Conservation (phyloP, 495 filamentous ascomycete species). For the Daldinia caldariorum region DNA sequence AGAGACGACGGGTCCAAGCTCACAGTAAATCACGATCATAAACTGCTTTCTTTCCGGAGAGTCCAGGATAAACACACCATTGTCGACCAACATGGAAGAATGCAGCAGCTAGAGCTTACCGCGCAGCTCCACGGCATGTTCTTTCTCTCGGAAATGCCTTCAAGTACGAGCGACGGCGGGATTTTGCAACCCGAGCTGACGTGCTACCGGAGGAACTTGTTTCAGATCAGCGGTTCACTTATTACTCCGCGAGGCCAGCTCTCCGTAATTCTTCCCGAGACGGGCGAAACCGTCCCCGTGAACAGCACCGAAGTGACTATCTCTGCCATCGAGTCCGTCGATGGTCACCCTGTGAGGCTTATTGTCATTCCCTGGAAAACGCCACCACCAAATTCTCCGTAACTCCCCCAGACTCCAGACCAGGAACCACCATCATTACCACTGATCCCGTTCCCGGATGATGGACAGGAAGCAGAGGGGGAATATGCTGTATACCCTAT, state of each 20-base stretch:
- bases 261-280: constrained; percentile 78
- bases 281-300: constrained; percentile 82
- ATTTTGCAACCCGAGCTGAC: constrained; percentile 81
- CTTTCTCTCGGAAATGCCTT: constrained; percentile 88
- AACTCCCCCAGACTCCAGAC: constrained; percentile 62
- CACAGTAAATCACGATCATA: constrained; percentile 65
- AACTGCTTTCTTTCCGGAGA: constrained; percentile 64
- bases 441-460: constrained; percentile 79
- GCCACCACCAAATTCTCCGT: constrained; percentile 76
- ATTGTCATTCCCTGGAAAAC: constrained; percentile 98
- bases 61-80: constrained; percentile 66
- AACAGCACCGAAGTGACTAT: constrained; percentile 83
- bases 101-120: constrained; percentile 69
- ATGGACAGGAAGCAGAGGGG: constrained; percentile 67
- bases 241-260: constrained; percentile 79
- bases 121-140: constrained; percentile 97
- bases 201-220: constrained; percentile 92
- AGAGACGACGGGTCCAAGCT: constrained; percentile 63
- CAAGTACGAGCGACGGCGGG: constrained; percentile 70
- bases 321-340: constrained; percentile 89
- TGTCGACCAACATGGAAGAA: constrained; percentile 63
- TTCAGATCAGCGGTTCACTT: constrained; percentile 88
- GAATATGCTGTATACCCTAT: constrained; percentile 88
- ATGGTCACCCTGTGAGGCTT: constrained; percentile 86
- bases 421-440: constrained; percentile 73